Conservation (phyloP, 2,329 filamentous ascomycete genomes). For the Colletotrichum nymphaeae region DNA sequence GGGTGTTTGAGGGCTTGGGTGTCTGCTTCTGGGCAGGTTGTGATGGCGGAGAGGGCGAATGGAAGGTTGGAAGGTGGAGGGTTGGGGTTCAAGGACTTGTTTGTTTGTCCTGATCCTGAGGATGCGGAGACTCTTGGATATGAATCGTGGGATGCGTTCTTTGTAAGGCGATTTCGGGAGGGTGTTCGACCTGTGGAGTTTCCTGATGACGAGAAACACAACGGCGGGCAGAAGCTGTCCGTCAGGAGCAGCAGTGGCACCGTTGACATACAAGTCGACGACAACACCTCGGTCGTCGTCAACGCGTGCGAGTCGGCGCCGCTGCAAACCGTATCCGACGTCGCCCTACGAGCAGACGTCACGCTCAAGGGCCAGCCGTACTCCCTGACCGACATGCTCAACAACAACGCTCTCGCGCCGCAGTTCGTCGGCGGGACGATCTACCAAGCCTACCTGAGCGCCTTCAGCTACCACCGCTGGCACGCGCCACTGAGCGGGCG, state of each 20-base stretch:
- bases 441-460: constrained; percentile 77
- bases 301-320: constrained; percentile 75
- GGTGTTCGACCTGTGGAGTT: constrained; percentile 67
- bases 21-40: constrained; percentile 23
- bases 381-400: constrained; percentile 73
- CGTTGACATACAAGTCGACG: not conserved
- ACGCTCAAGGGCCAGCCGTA: constrained; percentile 79
- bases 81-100: constrained; percentile 69
- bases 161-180: constrained; percentile 68
- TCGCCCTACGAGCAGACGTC: constrained; percentile 70
- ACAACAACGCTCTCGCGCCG: constrained; percentile 61
- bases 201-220: constrained; percentile 56
- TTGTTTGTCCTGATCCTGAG: constrained; percentile 64
- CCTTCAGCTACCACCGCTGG: constrained; percentile 79
- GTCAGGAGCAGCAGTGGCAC: not conserved
- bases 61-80: constrained; percentile 35
- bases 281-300: constrained; percentile 54
- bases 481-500: constrained; percentile 75
- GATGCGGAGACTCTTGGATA: constrained; percentile 65
- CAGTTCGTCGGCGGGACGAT: constrained; percentile 73
- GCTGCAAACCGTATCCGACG: constrained; percentile 62
- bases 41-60: constrained; percentile 52
- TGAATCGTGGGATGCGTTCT: constrained; percentile 78
- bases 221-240: not conserved
- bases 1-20: constrained; percentile 37